Evolutionary conservation across 2,329 filamentous ascomycete species (phyloP).

Genomic region (Trichoderma afroharzianum): DNA sequence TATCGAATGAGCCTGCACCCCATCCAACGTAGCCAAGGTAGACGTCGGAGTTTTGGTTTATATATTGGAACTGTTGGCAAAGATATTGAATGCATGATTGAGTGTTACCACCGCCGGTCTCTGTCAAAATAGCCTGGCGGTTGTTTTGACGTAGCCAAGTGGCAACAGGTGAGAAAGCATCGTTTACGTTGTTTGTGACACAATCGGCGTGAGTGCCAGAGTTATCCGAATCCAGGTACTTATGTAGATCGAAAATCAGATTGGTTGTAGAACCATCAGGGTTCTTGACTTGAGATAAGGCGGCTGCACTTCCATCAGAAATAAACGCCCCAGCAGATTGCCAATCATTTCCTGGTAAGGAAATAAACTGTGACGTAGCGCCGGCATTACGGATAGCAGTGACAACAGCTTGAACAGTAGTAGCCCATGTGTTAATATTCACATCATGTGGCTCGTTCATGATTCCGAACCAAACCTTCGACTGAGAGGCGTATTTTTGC

Average conservation of each 20-base stretch:
- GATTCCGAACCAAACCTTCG: constrained; percentile 53
- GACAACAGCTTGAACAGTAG: constrained; percentile 56
- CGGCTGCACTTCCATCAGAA: constrained; percentile 44
- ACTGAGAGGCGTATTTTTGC: constrained; percentile 43
- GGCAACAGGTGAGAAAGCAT: constrained; percentile 41
- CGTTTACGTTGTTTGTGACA: constrained; percentile 45
- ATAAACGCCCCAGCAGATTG: constrained; percentile 45
- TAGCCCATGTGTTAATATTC: constrained; percentile 52
- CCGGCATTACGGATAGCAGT: constrained; percentile 59
- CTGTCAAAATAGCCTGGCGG: constrained; percentile 5
- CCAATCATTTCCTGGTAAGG: constrained; percentile 59
- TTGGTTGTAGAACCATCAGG: constrained; percentile 50
- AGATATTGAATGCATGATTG: not conserved
- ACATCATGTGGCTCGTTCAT: constrained; percentile 65
- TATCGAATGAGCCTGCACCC: constrained; percentile 8
- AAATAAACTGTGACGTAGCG: constrained; percentile 51
- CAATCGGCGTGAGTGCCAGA: constrained; percentile 48
- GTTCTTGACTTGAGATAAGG: constrained; percentile 51
- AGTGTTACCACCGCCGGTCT: constrained; percentile 4
- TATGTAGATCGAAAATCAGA: constrained; percentile 54
- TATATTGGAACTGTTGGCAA: not conserved
- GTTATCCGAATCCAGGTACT: constrained; percentile 54
- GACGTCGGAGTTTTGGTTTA: constrained; percentile 8
- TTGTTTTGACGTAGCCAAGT: constrained; percentile 28
- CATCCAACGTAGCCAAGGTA: not conserved